Evolutionary conservation across 768 basidiomycete genomes (phyloP).

Genomic region (Trametes cinnabarina): DNA sequence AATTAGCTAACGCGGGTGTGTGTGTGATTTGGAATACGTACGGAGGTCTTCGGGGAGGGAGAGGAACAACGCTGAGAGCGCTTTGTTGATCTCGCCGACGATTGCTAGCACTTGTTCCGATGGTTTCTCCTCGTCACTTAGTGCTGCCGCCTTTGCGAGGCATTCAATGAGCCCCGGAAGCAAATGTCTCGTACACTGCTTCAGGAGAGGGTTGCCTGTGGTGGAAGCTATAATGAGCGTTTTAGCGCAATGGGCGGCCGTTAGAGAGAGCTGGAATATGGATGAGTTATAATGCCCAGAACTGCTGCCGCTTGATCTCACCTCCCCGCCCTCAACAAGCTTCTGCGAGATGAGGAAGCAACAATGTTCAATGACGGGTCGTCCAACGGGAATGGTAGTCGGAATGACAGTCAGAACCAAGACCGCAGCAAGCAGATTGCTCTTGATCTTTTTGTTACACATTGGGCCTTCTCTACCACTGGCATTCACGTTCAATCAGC

Average conservation of each 20-base stretch:
- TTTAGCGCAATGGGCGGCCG: constrained; percentile 87
- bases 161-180: constrained; percentile 82
- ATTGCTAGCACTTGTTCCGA: constrained; percentile 58
- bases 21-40: constrained; percentile 43
- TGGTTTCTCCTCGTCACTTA: constrained; percentile 54
- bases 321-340: constrained; percentile 67
- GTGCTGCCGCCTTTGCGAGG: constrained; percentile 64
- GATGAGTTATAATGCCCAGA: not conserved
- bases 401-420: constrained; percentile 83
- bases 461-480: constrained; percentile 81
- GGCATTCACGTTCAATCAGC: too few relatives aligned
- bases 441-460: constrained; percentile 82
- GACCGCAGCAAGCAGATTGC: constrained; percentile 83
- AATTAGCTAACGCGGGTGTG: constrained; percentile 13
- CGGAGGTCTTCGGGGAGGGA: constrained; percentile 59
- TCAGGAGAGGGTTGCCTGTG: constrained; percentile 62
- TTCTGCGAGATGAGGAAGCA: constrained; percentile 85
- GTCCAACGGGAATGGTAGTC: constrained; percentile 60
- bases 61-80: constrained; percentile 63
- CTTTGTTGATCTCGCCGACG: constrained; percentile 79
- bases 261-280: constrained; percentile 61
- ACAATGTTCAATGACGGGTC: constrained; percentile 75
- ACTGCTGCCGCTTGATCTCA: constrained; percentile 30
- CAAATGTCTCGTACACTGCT: constrained; percentile 67
- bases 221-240: constrained; percentile 75